phyloP scores from a whole-genome alignment of 208 protist genomes.

The Acanthamoeba culbertsoni region DNA sequence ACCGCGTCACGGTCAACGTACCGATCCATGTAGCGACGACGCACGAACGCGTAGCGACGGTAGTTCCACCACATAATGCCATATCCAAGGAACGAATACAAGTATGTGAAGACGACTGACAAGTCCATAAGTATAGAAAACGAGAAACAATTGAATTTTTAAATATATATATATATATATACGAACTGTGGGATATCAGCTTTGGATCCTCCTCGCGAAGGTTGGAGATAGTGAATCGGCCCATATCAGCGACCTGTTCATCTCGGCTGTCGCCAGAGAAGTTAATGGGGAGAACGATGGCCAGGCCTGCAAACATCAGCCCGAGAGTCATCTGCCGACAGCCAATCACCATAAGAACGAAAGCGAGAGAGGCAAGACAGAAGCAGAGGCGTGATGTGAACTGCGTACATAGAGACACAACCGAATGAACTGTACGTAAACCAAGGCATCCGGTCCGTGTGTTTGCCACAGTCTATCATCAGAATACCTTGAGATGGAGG shows the following conservation, averaged over 20 bases:
- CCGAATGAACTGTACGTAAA: background rate
- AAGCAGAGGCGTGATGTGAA: background rate
- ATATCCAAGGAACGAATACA: background rate
- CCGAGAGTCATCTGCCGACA: background rate
- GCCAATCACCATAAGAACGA: background rate
- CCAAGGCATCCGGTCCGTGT: background rate
- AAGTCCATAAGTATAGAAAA: background rate
- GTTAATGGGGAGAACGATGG: background rate
- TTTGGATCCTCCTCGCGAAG: background rate
- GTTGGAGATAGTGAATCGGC: slow-evolving; percentile 6
- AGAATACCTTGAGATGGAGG: background rate
- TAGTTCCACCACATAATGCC: background rate
- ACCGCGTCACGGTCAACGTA: background rate
- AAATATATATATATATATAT: no score
- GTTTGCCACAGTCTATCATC: background rate
- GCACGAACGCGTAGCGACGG: background rate
- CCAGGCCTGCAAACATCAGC: background rate
- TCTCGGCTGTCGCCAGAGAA: background rate
- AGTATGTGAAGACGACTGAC: background rate
- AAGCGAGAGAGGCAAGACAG: background rate
- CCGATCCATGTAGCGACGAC: slow-evolving; percentile 3
- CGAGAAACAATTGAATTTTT: background rate
- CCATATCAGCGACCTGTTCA: background rate
- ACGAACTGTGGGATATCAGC: background rate
- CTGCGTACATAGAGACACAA: background rate